Evolutionary conservation across 176 grass and related monocot species (phyloP), one percentile per base, ranked within the genome.

Genomic region (Musa schizocarpa): DNA sequence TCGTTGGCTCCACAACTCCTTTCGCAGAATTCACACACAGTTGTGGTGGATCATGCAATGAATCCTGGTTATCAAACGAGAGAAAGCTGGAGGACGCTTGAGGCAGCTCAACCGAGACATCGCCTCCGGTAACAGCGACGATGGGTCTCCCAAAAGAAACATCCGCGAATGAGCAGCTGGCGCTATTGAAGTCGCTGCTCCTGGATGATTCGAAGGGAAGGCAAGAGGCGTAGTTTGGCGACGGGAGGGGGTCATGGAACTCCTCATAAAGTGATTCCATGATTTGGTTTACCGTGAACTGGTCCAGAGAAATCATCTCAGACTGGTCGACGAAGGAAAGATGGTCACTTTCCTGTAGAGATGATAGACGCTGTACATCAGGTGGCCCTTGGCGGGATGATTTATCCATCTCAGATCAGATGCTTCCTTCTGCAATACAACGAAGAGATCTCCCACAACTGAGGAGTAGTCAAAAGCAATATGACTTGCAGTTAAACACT

Each of bases 11-110:
- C 52, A 73, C 76, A 20, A 77, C 74, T 43, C 34, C 34, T 43
- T 43, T 43, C 34, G 34, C 34, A 43, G 34, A 43, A 43, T 43
- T 43, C 34, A 43, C 34, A 43, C 34, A 43, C 4, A 43, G 16
- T 69, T 77, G 50, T 69, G 69, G 57, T 51, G 20, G n/a, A 50
- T 4, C 20, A n/a, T 14, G 14, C 57, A 75, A 79, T n/a, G 67
- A 58, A 54, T 61, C 80, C 59, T 64, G 65, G 51, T 80, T 86
- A 27, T 79, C 82, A 71, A 93, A 97, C 56, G 93, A 93, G 75
- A 93, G 87, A 74, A 97, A 85, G 74, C 89, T 93, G 13, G 86
- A 97, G 29, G 87, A 86, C 64, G 77, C 74, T 78, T 85, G 82
- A 14, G 65, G 65, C 7, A 79, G 70, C 43, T 61, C 57, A 19